These are phyloP conservation scores for Heliamphora ciliata DNA, from an alignment of 179 eudicot genomes.

Conservation along the genomic window DNA sequence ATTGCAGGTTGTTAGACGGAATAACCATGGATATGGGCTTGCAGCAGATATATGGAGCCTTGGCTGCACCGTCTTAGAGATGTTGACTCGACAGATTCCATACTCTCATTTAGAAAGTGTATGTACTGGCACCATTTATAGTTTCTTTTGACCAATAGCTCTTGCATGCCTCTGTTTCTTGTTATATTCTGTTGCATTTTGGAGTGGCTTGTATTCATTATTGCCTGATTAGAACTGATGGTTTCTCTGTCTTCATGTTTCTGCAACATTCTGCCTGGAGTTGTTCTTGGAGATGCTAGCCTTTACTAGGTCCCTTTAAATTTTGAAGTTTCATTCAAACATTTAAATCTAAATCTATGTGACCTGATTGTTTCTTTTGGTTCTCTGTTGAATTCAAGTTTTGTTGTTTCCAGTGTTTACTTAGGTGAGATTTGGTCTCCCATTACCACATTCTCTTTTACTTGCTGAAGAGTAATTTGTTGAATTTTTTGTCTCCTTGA, in stretches of 20 bases:
- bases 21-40: slow-evolving; percentile 52
- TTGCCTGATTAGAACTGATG: background rate
- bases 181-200: too few species aligned
- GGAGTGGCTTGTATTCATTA: background rate
- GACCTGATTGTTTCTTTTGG: background rate
- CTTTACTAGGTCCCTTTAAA: background rate
- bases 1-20: slow-evolving; percentile 41
- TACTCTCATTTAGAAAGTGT: slow-evolving; percentile 53
- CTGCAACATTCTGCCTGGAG: too few species aligned
- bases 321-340: background rate
- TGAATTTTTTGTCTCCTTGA: too few species aligned
- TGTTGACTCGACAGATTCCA: slow-evolving; percentile 61
- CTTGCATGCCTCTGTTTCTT: background rate
- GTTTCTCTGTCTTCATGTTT: background rate
- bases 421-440: background rate
- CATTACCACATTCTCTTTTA: background rate
- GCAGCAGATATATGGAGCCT: slow-evolving; percentile 83
- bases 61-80: slow-evolving; percentile 78
- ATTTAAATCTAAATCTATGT: background rate
- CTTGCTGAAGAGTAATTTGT: background rate
- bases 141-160: background rate
- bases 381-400: background rate
- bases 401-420: background rate
- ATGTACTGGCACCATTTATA: slow-evolving; percentile 18
- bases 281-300: background rate